A percentile compares a stretch with the other conserved stretches of the same genome.
phyloP scores from a whole-genome alignment of 805 yeast species.

The Ogataea ganodermae region DNA sequence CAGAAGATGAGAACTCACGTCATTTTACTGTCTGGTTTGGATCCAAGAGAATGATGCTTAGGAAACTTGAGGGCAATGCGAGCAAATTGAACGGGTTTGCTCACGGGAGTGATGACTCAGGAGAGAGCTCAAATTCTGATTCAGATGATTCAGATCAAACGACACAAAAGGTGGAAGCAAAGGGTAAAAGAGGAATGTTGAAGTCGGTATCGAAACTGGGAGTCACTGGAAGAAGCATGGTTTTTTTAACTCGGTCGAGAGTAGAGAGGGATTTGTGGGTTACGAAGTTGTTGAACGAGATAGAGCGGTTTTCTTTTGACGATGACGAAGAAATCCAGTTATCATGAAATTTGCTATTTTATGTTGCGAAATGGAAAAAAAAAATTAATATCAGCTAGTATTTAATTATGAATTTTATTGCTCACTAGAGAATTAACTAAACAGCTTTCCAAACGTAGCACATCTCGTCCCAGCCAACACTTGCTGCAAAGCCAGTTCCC shows the following conservation, averaged over 20 bases:
- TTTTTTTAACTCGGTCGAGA: conserved; percentile 79
- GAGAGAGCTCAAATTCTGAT: conserved; percentile 12
- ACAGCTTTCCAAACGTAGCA: conserved; percentile 84
- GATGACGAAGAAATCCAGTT: conserved; percentile 25
- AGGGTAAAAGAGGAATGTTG: conserved; percentile 35
- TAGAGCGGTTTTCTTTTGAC: conserved; percentile 41
- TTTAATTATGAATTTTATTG: not conserved
- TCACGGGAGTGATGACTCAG: conserved; percentile 4
- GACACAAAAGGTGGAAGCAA: conserved; percentile 7
- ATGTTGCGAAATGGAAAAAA: not conserved
- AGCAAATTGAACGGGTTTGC: conserved; percentile 9
- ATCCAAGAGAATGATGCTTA: conserved; percentile 49
- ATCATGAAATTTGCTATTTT: conserved; percentile 11
- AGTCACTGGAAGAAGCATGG: conserved; percentile 64
- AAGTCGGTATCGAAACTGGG: conserved; percentile 58
- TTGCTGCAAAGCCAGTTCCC: conserved; percentile 96
- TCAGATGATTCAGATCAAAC: not conserved
- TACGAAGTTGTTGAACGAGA: conserved; percentile 42
- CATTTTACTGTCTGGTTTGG: conserved; percentile 89
- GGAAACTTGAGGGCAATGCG: conserved; percentile 21
- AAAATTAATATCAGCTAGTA: not conserved
- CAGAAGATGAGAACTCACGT: conserved; percentile 73
- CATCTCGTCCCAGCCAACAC: conserved; percentile 97
- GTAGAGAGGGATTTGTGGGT: conserved; percentile 89
- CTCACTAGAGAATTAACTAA: conserved; percentile 1